These are phyloP conservation scores for Nicotiana undulata DNA, from an alignment of 257 asterid genomes.

Conservation along the genomic window DNA sequence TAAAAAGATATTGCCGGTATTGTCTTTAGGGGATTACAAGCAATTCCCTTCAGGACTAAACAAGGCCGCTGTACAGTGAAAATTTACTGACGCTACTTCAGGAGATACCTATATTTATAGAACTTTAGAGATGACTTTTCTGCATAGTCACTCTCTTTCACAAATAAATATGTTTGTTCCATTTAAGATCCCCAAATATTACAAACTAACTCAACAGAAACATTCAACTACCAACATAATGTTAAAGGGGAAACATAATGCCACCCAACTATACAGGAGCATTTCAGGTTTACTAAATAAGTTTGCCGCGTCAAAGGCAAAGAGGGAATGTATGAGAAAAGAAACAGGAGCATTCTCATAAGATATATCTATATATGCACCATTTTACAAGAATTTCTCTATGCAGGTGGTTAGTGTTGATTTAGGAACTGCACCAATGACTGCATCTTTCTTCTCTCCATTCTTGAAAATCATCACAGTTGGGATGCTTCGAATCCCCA, in stretches of 20 bases:
- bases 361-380: conserved; percentile 13
- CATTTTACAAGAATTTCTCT: conserved; percentile 64
- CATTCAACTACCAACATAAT: conserved; percentile 10
- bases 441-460: conserved; percentile 89
- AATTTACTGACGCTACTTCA: not conserved
- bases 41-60: too few relatives aligned
- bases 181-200: too few relatives aligned
- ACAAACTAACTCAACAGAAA: not conserved
- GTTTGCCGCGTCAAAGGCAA: conserved; percentile 12
- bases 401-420: conserved; percentile 57
- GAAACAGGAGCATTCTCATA: conserved; percentile 11
- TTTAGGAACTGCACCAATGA: conserved; percentile 90
- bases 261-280: conserved; percentile 50
- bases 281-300: conserved; percentile 27
- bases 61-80: too few relatives aligned
- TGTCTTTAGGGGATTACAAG: too few relatives aligned
- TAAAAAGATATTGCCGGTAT: too few relatives aligned
- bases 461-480: conserved; percentile 74
- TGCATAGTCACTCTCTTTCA: too few relatives aligned
- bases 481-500: conserved; percentile 92
- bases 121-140: too few relatives aligned
- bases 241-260: conserved; percentile 13
- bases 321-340: conserved; percentile 6
- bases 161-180: too few relatives aligned
- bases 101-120: not conserved